A percentile compares a stretch with the other conserved stretches of the same genome.
Evolutionary conservation across 305 asterid species (phyloP).

Genomic region (Salvia sclarea): DNA sequence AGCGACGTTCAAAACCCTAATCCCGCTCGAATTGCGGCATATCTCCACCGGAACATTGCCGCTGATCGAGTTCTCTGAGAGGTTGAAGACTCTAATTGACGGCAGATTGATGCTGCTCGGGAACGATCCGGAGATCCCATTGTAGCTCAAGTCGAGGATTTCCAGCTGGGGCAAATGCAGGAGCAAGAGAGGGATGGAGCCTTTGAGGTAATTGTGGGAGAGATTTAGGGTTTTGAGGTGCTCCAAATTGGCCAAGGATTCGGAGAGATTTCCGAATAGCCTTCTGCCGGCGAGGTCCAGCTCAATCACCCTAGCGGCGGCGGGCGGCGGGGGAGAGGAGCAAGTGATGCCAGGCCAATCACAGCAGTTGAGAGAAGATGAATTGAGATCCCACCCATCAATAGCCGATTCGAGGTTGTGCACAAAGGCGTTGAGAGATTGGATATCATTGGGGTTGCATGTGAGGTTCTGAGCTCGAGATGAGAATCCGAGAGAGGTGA

Average conservation of each 20-base stretch:
- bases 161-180: slow-evolving; percentile 54
- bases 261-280: slow-evolving; percentile 49
- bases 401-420: slow-evolving; percentile 41
- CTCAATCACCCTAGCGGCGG: slow-evolving; percentile 48
- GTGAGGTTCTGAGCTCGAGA: slow-evolving; percentile 46
- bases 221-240: slow-evolving; percentile 66
- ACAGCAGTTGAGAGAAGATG: slow-evolving; percentile 59
- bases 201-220: slow-evolving; percentile 56
- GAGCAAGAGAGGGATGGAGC: slow-evolving; percentile 52
- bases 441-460: slow-evolving; percentile 56
- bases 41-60: slow-evolving; percentile 57
- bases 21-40: slow-evolving; percentile 54
- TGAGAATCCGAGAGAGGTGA: slow-evolving; percentile 32
- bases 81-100: slow-evolving; percentile 42
- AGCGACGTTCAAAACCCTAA: slow-evolving; percentile 43
- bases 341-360: slow-evolving; percentile 65
- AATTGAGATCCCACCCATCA: slow-evolving; percentile 50
- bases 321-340: slow-evolving; percentile 36
- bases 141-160: slow-evolving; percentile 59
- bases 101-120: slow-evolving; percentile 53
- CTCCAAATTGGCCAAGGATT: slow-evolving; percentile 52
- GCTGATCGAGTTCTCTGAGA: slow-evolving; percentile 51
- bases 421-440: slow-evolving; percentile 45
- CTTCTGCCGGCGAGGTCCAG: slow-evolving; percentile 53
- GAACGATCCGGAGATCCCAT: slow-evolving; percentile 48